Evolutionary conservation across 768 basidiomycete species (phyloP).

Genomic region (Boletus huronensis): DNA sequence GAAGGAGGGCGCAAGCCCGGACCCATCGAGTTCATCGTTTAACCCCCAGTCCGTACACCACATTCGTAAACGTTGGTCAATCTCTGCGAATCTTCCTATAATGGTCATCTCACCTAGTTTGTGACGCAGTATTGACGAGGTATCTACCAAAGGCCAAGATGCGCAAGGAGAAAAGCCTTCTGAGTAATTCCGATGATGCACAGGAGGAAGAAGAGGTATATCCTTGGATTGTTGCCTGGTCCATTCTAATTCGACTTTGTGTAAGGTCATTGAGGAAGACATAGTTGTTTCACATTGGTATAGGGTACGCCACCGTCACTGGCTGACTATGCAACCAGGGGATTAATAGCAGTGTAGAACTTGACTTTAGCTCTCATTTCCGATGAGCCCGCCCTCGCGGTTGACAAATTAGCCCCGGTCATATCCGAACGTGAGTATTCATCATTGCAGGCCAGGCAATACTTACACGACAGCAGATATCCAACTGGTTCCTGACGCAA

Average conservation of each 20-base stretch:
- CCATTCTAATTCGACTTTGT: slow-evolving; percentile 7
- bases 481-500: slow-evolving; percentile 52
- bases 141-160: slow-evolving; percentile 69
- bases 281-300: slow-evolving; percentile 84
- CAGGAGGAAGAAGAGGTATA: slow-evolving; percentile 48
- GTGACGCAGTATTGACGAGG: slow-evolving; percentile 70
- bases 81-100: neutral
- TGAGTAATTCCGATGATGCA: slow-evolving; percentile 42
- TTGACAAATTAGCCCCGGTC: slow-evolving; percentile 54
- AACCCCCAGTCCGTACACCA: slow-evolving; percentile 60
- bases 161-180: slow-evolving; percentile 81
- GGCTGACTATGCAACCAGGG: neutral
- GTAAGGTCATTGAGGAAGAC: slow-evolving; percentile 41
- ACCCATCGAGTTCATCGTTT: slow-evolving; percentile 56
- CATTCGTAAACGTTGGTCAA: slow-evolving; percentile 64
- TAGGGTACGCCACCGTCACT: slow-evolving; percentile 40
- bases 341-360: slow-evolving; percentile 49
- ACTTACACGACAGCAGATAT: slow-evolving; percentile 48
- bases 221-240: slow-evolving; percentile 3
- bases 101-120: slow-evolving; percentile 2
- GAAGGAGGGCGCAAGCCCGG: slow-evolving; percentile 59
- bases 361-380: slow-evolving; percentile 84
- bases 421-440: slow-evolving; percentile 55
- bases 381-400: slow-evolving; percentile 55
- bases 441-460: neutral